These are phyloP conservation scores for Ocimum tenuiflorum DNA, from an alignment of 257 asterid genomes.

Conservation along the genomic window DNA sequence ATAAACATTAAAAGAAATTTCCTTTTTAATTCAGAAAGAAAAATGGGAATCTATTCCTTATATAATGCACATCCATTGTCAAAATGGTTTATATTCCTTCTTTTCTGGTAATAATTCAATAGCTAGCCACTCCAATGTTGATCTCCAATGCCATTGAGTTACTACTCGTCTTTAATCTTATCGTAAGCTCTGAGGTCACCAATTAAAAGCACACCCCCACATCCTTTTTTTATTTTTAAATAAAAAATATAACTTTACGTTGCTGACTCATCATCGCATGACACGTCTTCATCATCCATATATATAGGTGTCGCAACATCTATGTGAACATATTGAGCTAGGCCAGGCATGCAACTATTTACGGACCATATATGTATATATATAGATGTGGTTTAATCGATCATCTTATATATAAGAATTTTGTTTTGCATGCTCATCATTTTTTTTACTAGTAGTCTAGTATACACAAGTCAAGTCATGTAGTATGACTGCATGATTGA, in stretches of 20 bases:
- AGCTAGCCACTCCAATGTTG: slow-evolving; percentile 13
- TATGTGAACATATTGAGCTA: too few species aligned
- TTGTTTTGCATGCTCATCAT: too few species aligned
- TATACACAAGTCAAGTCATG: too few species aligned
- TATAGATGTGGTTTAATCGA: too few species aligned
- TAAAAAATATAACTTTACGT: neutral
- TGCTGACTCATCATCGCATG: neutral
- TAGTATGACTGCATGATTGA: too few species aligned
- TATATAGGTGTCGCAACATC: too few species aligned
- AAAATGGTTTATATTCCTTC: slow-evolving; percentile 21
- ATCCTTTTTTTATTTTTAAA: neutral
- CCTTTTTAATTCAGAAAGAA: too few species aligned
- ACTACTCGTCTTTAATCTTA: neutral
- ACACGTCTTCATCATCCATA: too few species aligned
- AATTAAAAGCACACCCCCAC: neutral
- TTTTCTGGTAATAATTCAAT: slow-evolving; percentile 38
- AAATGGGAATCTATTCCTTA: slow-evolving; percentile 38
- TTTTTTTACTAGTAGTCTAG: too few species aligned
- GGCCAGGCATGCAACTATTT: too few species aligned
- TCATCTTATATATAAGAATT: too few species aligned
- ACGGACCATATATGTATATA: too few species aligned
- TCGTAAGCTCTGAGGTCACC: neutral
- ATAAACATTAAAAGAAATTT: slow-evolving; percentile 9
- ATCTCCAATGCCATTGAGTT: slow-evolving; percentile 16
- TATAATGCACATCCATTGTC: slow-evolving; percentile 35